These are phyloP conservation scores for Rhodotorula sp. DNA, from an alignment of 1,284 basidiomycete species.

Conservation along the genomic window DNA sequence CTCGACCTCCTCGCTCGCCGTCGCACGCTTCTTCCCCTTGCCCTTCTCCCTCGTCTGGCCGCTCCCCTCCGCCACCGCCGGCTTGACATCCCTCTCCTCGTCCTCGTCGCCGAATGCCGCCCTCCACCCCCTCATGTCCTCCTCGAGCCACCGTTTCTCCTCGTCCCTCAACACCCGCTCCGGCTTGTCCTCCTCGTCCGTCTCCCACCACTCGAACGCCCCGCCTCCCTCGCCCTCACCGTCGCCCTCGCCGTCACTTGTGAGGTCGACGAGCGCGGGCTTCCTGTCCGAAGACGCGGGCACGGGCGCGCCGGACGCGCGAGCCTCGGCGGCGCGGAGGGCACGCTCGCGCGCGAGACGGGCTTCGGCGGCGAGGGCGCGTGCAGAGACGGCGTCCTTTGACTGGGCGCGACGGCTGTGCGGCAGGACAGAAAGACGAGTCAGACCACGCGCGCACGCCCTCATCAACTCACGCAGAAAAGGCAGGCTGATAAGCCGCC, in stretches of 20 bases:
- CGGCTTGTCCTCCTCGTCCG: slow-evolving; percentile 27
- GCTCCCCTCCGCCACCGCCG: neutral
- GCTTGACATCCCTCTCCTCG: neutral
- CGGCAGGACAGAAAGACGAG: neutral
- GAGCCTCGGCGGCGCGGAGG: slow-evolving; percentile 15
- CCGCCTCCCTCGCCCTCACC: slow-evolving; percentile 1
- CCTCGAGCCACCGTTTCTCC: slow-evolving; percentile 22
- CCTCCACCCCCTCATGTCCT: slow-evolving; percentile 27
- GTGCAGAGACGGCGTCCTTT: slow-evolving; percentile 9
- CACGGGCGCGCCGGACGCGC: neutral
- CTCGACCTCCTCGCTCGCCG: neutral
- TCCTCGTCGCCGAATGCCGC: slow-evolving; percentile 4
- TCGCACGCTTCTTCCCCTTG: neutral
- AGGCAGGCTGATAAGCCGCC: neutral
- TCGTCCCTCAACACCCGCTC: slow-evolving; percentile 15
- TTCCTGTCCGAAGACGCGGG: neutral
- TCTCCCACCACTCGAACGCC: slow-evolving; percentile 4
- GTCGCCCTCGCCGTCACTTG: slow-evolving; percentile 7
- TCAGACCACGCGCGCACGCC: too few relatives aligned
- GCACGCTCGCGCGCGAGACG: slow-evolving; percentile 13
- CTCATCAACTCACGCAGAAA: too few relatives aligned
- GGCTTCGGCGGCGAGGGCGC: slow-evolving; percentile 21
- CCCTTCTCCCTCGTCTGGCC: too few relatives aligned
- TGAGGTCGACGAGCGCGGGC: neutral
- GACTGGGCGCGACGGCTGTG: slow-evolving; percentile 15